Base-by-base conservation (phyloP, 106 monocot genomes). In the Apostasia shenzhenica region DNA sequence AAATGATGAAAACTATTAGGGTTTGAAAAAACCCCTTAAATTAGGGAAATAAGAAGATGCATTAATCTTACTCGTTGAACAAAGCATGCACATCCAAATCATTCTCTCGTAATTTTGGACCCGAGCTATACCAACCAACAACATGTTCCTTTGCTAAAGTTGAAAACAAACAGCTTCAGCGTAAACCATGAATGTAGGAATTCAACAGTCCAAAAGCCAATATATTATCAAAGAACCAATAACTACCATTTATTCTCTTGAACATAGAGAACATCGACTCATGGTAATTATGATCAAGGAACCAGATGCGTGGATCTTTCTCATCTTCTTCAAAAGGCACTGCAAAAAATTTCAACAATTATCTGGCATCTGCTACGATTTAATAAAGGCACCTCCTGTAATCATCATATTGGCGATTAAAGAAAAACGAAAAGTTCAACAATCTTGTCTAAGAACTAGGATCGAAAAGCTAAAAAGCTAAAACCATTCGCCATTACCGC, bases 281-380 rank as follows among this genome's bases (percentile, higher is more conserved):
- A 63, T 99, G 99, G 60, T 99, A 99, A 80, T 93, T 99, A 75
- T 99, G 99, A 70, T 99, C 99, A 10, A 93, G 82, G 80, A 99
- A 99, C 99, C 99, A 93, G 59, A 99, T 99, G 81, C 90, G 85
- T 39, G 93, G 90, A 71, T 99, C 90, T 78, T 77, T 99, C 8
- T 99, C 99, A 77, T 99, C 93, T 76, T 99, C 99, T 75, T 99
- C 99, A 77, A 99, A 99, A 61, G 99, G 99, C 53, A 99, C 99
- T 93, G 83, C 77, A 75, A 74, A 72, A 26, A 26, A 26, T 26
- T 26, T 26, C 26, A 26, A 26, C 26, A 26, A 26, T 26, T 26
- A 26, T 26, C 26, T 26, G 26, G 26, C 26, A 26, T 26, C 26
- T 26, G 26, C 26, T 26, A 26, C 26, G 26, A 26, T 26, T 26